A percentile compares a stretch with the other conserved stretches of the same genome.
Evolutionary conservation across 345 rosid species (phyloP).

Genomic region (Diplotaxis tenuifolia): DNA sequence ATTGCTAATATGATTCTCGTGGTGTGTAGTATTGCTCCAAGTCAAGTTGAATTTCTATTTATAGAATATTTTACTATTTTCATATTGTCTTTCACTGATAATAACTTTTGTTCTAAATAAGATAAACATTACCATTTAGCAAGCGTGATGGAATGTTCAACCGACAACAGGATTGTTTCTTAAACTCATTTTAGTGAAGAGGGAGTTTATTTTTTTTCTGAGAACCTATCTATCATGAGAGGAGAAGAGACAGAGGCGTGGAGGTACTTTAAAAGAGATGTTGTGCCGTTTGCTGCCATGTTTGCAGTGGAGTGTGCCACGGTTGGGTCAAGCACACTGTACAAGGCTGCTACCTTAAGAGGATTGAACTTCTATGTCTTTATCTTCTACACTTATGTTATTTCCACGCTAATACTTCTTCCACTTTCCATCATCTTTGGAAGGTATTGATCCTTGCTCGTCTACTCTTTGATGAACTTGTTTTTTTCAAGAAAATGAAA

Average conservation of each 20-base stretch:
- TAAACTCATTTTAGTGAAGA: neutral
- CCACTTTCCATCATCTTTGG: constrained; percentile 33
- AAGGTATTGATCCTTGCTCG: constrained; percentile 24
- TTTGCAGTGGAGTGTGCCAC: constrained; percentile 47
- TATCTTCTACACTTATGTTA: constrained; percentile 48
- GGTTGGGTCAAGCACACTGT: constrained; percentile 39
- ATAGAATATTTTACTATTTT: neutral
- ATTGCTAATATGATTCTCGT: neutral
- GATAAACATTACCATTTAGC: neutral
- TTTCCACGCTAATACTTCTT: constrained; percentile 44
- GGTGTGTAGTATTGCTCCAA: neutral
- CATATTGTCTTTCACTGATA: neutral
- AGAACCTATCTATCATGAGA: constrained; percentile 4
- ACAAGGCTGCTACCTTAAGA: constrained; percentile 47
- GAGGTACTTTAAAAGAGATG: constrained; percentile 21
- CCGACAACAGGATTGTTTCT: neutral
- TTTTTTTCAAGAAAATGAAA: constrained; percentile 1
- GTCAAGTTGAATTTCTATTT: neutral
- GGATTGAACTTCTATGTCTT: constrained; percentile 56
- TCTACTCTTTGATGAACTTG: neutral
- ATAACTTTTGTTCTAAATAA: neutral
- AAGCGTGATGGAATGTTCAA: constrained; percentile 2
- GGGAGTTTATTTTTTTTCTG: neutral
- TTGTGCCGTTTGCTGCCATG: constrained; percentile 44
- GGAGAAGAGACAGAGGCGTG: constrained; percentile 9